Percentiles rank a stretch among this genome's conserved stretches.
Evolutionary conservation across 495 filamentous ascomycete species (phyloP).

Genomic region (Choiromyces venosus): DNA sequence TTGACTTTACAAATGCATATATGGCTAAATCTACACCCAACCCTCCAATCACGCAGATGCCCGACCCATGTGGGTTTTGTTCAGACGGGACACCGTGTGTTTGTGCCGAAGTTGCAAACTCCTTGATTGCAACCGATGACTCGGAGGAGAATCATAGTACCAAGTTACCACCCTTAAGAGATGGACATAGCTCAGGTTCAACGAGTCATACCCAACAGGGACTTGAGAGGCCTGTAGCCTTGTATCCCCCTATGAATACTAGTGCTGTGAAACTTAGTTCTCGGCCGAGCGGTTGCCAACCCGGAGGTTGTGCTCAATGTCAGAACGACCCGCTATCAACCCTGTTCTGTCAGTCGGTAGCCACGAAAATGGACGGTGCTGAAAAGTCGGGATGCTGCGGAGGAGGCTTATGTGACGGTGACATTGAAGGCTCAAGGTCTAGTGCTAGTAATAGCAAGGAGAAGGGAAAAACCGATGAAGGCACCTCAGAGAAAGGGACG

Average conservation of each 20-base stretch:
- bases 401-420: slow-evolving; percentile 40
- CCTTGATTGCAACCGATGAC: slow-evolving; percentile 34
- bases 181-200: slow-evolving; percentile 9
- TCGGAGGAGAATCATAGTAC: slow-evolving; percentile 30
- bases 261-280: slow-evolving; percentile 47
- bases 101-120: slow-evolving; percentile 63
- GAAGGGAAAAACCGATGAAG: neutral
- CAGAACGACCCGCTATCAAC: slow-evolving; percentile 69
- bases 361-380: slow-evolving; percentile 46
- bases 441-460: neutral
- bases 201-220: slow-evolving; percentile 16
- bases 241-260: slow-evolving; percentile 33
- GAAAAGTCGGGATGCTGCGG: slow-evolving; percentile 50
- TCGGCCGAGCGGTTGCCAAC: slow-evolving; percentile 52
- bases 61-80: slow-evolving; percentile 81
- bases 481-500: slow-evolving; percentile 27
- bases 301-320: slow-evolving; percentile 76
- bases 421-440: slow-evolving; percentile 21
- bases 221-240: slow-evolving; percentile 16
- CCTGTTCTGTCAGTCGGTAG: slow-evolving; percentile 79
- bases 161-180: slow-evolving; percentile 29
- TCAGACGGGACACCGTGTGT: slow-evolving; percentile 76
- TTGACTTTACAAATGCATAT: slow-evolving; percentile 39
- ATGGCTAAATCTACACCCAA: slow-evolving; percentile 45
- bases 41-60: slow-evolving; percentile 32